Base-by-base conservation (phyloP, 345 rosid species). In the Cardamine occulta region DNA sequence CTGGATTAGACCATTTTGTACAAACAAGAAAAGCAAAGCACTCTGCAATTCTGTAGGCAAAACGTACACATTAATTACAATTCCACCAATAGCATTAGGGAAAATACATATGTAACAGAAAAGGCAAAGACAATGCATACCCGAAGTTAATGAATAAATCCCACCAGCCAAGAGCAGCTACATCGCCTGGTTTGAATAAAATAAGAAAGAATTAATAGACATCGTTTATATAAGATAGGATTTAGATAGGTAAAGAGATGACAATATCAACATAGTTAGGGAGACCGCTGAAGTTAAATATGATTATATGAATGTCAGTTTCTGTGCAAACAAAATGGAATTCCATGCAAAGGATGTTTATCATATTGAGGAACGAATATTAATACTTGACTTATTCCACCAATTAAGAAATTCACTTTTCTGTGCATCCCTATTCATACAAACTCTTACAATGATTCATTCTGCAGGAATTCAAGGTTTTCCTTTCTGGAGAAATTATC, bases 131-230 rank as follows among this genome's bases (percentile, higher is more conserved):
- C 49, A 75, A 72, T 48, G 64, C 52, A 48, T 80, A 90, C 98
- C 98, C 89, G 74, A 93, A 93, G 80, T 89, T 93, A 68, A 91
- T 85, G 79, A 93, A 93, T 81, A 93, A 81, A 75, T 89, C 94
- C 97, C 98, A 93, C 98, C 98, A 93, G 81, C 97, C 91, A 82
- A 93, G 93, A 80, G 97, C 87, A 76, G 93, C 90, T 4, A 91
- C 88, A 77, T 85, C 91, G 57, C 98, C 98, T 94, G 59, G 74
- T 70, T 52, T 45, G 12, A 73, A 21, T 69, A 17, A 42, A 57
- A 39, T 19, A 52, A 18, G 63, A 68, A 23, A 52, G 29, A 52
- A 61, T 15, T 55, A n/a, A 8, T 5, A 1, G 37, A 45, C 42
- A 66, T 47, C 21, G 49, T 45, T 65, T 1, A 31, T 57, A 17